These are phyloP conservation scores for Metarhizium brunneum DNA, from an alignment of 2,329 filamentous ascomycete species.

Conservation along the genomic window DNA sequence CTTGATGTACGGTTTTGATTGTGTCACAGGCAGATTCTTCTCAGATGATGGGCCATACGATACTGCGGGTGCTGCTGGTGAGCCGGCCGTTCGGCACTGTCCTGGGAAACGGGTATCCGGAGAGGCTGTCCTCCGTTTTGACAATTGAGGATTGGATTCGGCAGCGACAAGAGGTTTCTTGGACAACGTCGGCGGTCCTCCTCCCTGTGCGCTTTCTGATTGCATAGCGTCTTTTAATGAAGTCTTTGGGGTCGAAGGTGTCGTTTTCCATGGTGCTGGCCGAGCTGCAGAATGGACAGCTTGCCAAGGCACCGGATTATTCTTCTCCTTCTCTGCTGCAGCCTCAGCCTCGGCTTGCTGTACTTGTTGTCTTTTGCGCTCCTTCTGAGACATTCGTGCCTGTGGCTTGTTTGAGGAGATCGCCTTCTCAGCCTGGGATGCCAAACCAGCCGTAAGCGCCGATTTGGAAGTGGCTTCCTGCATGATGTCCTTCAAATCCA, in stretches of 20 bases:
- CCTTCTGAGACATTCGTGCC: constrained; percentile 77
- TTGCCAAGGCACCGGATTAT: constrained; percentile 34
- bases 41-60: constrained; percentile 17
- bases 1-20: constrained; percentile 52
- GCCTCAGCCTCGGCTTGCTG: constrained; percentile 43
- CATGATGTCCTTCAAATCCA: constrained; percentile 74
- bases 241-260: constrained; percentile 36
- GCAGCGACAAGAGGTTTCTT: constrained; percentile 34
- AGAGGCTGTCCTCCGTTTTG: constrained; percentile 42
- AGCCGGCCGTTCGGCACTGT: constrained; percentile 34
- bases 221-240: constrained; percentile 40
- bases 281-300: constrained; percentile 27
- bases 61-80: constrained; percentile 18
- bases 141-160: constrained; percentile 29
- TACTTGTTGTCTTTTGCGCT: constrained; percentile 76
- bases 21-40: constrained; percentile 40
- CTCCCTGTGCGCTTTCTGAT: constrained; percentile 16
- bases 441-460: constrained; percentile 44
- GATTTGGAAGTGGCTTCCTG: constrained; percentile 43
- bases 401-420: constrained; percentile 26
- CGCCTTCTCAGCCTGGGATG: constrained; percentile 38
- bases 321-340: constrained; percentile 23
- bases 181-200: constrained; percentile 17
- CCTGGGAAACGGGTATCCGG: constrained; percentile 55
- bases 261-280: constrained; percentile 58